Percentiles rank a stretch among this genome's conserved stretches.
phyloP scores from a whole-genome alignment of 2,329 filamentous ascomycete genomes.

The Alternaria arbusti region DNA sequence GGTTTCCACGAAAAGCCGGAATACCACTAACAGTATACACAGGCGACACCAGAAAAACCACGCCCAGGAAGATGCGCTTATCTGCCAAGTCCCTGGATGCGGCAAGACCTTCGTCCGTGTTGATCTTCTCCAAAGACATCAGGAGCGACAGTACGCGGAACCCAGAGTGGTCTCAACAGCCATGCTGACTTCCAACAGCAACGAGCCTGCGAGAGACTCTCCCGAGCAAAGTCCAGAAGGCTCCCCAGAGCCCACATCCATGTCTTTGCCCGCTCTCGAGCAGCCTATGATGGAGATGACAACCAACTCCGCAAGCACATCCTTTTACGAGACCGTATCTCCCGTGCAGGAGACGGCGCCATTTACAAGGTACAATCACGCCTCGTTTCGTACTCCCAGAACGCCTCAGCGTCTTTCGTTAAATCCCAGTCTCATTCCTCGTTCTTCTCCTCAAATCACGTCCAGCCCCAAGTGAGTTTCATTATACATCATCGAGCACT shows the following conservation, averaged over 20 bases:
- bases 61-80: conserved; percentile 48
- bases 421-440: conserved; percentile 36
- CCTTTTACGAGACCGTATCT: conserved; percentile 31
- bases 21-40: conserved; percentile 10
- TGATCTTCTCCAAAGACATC: conserved; percentile 54
- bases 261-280: conserved; percentile 20
- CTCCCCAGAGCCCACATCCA: conserved; percentile 22
- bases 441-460: conserved; percentile 37
- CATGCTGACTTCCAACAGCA: conserved; percentile 32
- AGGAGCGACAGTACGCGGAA: conserved; percentile 53
- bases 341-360: conserved; percentile 32
- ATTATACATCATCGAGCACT: conserved; percentile 25
- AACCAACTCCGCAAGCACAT: conserved; percentile 18
- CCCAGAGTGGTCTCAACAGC: not conserved
- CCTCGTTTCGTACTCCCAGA: conserved; percentile 48
- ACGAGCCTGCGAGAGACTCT: conserved; percentile 34
- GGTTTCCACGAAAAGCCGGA: not conserved
- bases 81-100: conserved; percentile 51
- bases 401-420: conserved; percentile 41
- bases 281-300: conserved; percentile 20
- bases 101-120: conserved; percentile 53
- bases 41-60: conserved; percentile 58
- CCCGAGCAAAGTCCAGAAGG: conserved; percentile 34
- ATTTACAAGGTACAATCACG: conserved; percentile 46
- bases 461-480: conserved; percentile 47